Evolutionary conservation across 2,329 filamentous ascomycete genomes (phyloP), one percentile per base, ranked within the genome.

Genomic region (Phaeosphaeria sp.): DNA sequence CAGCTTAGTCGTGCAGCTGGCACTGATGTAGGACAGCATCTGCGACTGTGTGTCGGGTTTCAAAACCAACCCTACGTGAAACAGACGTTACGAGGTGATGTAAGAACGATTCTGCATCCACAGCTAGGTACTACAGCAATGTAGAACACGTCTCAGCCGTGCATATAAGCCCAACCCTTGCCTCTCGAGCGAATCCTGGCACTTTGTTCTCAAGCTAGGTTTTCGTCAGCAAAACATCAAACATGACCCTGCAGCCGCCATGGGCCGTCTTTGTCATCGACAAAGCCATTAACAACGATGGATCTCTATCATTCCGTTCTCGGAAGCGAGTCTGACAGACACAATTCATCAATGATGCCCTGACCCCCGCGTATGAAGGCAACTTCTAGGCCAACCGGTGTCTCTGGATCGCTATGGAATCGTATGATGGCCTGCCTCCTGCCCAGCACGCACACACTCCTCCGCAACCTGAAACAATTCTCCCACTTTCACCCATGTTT

Each of bases 211-310:
- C 30, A 36, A 36, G 13, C 30, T 36, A 13, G 6, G 13, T 13
- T 13, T 11, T 13, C 30, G 11, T 36, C 11, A 36, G 30, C 30
- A 36, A 15, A 15, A 6, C 30, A 20, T 17, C n/a, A 43, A 43
- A 18, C 13, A 46, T 46, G 44, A 23, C 44, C 22, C 22, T 22
- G n/a, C 17, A 52, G 18, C 55, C 59, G 17, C 59, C 52, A 25
- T 62, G 42, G 30, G 55, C 59, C 41, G 50, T 62, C 21, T 62
- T 59, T 33, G 50, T 62, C 21, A 36, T 52, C 30, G 50, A 51
- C 30, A 49, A 62, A 25, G 39, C 36, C 43, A 59, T 62, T 36
- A 46, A 49, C 21, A 54, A 48, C 41, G 46, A 58, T 27, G 59
- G 52, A 6, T 13, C 13, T 42, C 50, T 43, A 23, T 22, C 20